Evolutionary conservation across 805 yeast species (phyloP).

Genomic region (Lachancea nothofagi): DNA sequence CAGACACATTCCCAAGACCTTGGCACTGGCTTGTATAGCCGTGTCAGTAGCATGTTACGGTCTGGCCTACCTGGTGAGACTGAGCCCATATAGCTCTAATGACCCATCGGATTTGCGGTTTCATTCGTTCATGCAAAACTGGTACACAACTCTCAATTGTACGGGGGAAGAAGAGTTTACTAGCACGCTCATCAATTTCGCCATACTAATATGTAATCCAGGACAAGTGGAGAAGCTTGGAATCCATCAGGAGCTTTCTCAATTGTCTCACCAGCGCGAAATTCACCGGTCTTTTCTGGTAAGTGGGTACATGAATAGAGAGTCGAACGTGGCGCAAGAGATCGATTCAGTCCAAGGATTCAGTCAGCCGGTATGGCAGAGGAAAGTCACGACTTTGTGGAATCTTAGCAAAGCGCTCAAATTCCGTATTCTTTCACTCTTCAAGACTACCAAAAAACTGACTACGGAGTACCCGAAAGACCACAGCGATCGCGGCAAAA

Average conservation of each 20-base stretch:
- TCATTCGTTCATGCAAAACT: slow-evolving; percentile 27
- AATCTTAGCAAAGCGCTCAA: not conserved
- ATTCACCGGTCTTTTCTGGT: slow-evolving; percentile 19
- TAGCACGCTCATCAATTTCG: slow-evolving; percentile 19
- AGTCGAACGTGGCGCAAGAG: slow-evolving; percentile 18
- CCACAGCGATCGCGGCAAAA: slow-evolving; percentile 1
- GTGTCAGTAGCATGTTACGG: slow-evolving; percentile 50
- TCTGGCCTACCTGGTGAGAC: slow-evolving; percentile 55
- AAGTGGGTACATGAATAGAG: slow-evolving; percentile 21
- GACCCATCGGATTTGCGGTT: slow-evolving; percentile 23
- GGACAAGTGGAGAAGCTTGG: slow-evolving; percentile 18
- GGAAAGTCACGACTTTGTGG: not conserved
- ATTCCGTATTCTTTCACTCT: not conserved
- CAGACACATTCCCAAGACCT: slow-evolving; percentile 63
- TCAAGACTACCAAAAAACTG: not conserved
- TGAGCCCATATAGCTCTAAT: slow-evolving; percentile 19
- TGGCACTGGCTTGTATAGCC: slow-evolving; percentile 44
- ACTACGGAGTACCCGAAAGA: not conserved
- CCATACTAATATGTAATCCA: slow-evolving; percentile 23
- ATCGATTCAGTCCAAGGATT: not conserved
- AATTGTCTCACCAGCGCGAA: slow-evolving; percentile 17
- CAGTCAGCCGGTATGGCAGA: slow-evolving; percentile 1
- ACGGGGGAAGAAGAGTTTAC: slow-evolving; percentile 32
- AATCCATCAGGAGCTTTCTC: slow-evolving; percentile 26
- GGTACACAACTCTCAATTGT: slow-evolving; percentile 28